Base-by-base conservation (phyloP, 2,329 filamentous ascomycete genomes). In the Diplocarpon mali region DNA sequence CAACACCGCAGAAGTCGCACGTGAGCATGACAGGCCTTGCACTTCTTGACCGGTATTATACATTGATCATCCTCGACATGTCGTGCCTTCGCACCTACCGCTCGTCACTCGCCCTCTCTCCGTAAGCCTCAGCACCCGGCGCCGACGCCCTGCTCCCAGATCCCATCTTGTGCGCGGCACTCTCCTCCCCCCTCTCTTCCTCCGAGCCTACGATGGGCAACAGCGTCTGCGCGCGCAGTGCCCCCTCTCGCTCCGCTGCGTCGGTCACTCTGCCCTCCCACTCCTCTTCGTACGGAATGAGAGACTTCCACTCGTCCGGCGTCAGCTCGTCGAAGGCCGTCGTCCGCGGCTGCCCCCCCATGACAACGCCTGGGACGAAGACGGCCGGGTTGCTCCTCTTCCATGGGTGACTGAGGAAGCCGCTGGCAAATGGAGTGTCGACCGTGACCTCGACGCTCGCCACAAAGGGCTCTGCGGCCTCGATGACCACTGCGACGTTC, bases 291-390 rank as follows among this genome's bases (percentile, higher is more conserved):
- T 35, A 44, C 0, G 42, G 42, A 13, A 51, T 42, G 44, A 53
- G n/a, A 1, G 13, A 30, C 27, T 29, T 47, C 51, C 51, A 51
- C 15, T 53, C 48, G 44, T n/a, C 40, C 41, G 16, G 53, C 44
- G 20, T 37, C 42, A 52, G 40, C 35, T 51, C 48, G 29, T 48
- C 48, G 42, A 55, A 53, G 5, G 31, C 51, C 38, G 5, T 47
- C 45, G 30, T 47, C 46, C 24, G 45, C 45, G 4, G 38, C 44
- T 24, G 46, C 40, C 11, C 29, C 37, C 8, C 65, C 60, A 44
- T 42, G 16, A 41, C 37, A 4, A 53, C 43, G 2, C 36, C 46
- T 2, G 47, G 49, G 11, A 45, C 29, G 40, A 53, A 53, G 8
- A 38, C 20, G 14, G 48, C 51, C 3, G 51, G 49, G 10, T 35